Conservation (phyloP, 2,329 filamentous ascomycete species). For the Beauveria australis region DNA sequence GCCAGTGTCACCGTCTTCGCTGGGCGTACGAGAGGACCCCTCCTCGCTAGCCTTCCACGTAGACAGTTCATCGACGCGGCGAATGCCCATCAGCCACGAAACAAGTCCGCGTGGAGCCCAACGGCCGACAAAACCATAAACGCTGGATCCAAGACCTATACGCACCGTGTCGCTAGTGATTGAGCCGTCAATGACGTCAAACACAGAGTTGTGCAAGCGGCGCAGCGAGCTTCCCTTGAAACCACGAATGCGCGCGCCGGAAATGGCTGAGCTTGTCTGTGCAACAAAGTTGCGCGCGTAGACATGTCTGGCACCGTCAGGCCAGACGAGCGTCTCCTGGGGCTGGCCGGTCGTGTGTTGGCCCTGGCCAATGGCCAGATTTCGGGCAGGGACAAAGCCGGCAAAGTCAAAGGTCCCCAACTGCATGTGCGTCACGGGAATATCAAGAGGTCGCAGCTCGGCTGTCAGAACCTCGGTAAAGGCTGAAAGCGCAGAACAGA, state of each 20-base stretch:
- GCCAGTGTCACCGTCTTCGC: slow-evolving; percentile 25
- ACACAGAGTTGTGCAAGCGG: slow-evolving; percentile 77
- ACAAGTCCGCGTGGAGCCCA: slow-evolving; percentile 72
- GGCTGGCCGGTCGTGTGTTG: slow-evolving; percentile 35
- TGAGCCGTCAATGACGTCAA: slow-evolving; percentile 72
- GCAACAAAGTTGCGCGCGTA: slow-evolving; percentile 55
- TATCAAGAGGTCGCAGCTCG: slow-evolving; percentile 67
- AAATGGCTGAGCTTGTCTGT: slow-evolving; percentile 47
- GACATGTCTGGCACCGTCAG: slow-evolving; percentile 48
- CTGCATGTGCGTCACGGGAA: slow-evolving; percentile 80
- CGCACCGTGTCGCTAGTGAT: slow-evolving; percentile 57
- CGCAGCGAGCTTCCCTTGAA: slow-evolving; percentile 64
- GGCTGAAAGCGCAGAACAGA: slow-evolving; percentile 78
- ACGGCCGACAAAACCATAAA: slow-evolving; percentile 78
- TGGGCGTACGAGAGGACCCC: slow-evolving; percentile 28
- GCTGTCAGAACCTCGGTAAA: slow-evolving; percentile 74
- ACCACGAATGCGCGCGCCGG: slow-evolving; percentile 48
- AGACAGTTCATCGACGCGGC: slow-evolving; percentile 49
- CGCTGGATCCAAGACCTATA: slow-evolving; percentile 73
- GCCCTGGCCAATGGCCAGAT: slow-evolving; percentile 24
- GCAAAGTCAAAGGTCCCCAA: slow-evolving; percentile 86
- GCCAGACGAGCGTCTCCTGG: slow-evolving; percentile 52
- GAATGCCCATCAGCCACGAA: slow-evolving; percentile 88
- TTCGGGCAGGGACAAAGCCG: slow-evolving; percentile 46
- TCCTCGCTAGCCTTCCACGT: slow-evolving; percentile 41